phyloP scores from a whole-genome alignment of 2,329 filamentous ascomycete genomes.

The Fusarium scirpi region DNA sequence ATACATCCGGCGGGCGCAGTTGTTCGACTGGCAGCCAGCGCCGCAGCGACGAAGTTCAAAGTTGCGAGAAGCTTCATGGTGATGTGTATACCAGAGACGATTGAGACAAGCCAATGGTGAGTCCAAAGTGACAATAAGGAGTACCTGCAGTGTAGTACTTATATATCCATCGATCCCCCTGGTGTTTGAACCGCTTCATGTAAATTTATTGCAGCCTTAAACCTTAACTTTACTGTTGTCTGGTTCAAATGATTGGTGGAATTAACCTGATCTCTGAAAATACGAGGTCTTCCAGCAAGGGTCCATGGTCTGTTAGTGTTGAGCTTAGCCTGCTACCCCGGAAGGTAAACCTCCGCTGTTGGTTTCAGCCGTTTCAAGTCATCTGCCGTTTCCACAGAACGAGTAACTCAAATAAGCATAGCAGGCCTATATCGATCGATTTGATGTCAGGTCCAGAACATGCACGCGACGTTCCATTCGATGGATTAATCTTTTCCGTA shows the following conservation, averaged over 20 bases:
- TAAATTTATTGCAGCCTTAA: neutral
- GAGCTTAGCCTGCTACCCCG: neutral
- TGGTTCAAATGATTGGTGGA: conserved; percentile 28
- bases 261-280: neutral
- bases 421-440: conserved; percentile 1
- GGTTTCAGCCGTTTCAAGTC: conserved; percentile 36
- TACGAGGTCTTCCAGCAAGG: conserved; percentile 1
- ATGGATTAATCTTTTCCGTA: neutral
- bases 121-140: neutral
- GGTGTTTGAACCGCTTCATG: neutral
- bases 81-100: neutral
- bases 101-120: neutral
- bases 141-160: neutral
- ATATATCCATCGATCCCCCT: neutral
- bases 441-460: neutral
- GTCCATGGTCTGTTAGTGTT: neutral
- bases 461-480: neutral
- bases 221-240: neutral
- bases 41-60: conserved; percentile 33
- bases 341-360: conserved; percentile 25
- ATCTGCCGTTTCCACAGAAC: neutral
- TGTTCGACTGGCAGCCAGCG: conserved; percentile 51
- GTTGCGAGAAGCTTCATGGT: conserved; percentile 38
- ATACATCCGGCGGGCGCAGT: conserved; percentile 62
- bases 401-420: conserved; percentile 5